Conservation (phyloP, 768 basidiomycete genomes). For the Suillus placidus region DNA sequence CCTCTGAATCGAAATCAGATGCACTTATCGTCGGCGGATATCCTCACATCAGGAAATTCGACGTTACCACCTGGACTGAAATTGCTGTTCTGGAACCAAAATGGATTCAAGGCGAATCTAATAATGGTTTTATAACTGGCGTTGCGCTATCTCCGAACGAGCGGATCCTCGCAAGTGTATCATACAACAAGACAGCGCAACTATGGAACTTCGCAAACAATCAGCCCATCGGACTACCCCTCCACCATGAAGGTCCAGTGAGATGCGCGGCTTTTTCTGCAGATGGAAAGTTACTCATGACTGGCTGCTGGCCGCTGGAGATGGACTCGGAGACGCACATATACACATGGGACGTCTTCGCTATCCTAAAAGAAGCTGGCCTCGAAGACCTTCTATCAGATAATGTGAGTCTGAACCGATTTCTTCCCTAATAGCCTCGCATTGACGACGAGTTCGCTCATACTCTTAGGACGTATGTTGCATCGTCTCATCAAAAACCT, state of each 20-base stretch:
- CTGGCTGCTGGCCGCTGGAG: not conserved
- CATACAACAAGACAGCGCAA: not conserved
- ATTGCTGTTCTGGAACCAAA: not conserved
- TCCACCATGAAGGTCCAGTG: not conserved
- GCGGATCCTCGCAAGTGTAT: not conserved
- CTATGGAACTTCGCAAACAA: not conserved
- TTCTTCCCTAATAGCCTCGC: not conserved
- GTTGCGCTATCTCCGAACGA: not conserved
- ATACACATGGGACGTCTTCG: not conserved
- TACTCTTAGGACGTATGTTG: not conserved
- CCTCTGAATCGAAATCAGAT: not conserved
- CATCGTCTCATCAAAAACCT: not conserved
- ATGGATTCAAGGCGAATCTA: too few species aligned
- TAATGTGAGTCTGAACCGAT: not conserved
- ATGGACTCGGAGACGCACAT: not conserved
- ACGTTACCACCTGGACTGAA: not conserved
- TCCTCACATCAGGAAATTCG: not conserved
- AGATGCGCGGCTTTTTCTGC: not conserved
- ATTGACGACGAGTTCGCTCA: not conserved
- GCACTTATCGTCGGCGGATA: rapidly evolving
- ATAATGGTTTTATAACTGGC: too few species aligned
- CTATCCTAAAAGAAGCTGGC: not conserved
- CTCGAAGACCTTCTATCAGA: not conserved
- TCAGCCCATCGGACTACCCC: not conserved
- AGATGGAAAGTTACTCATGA: not conserved